phyloP scores from a whole-genome alignment of 371 early-diverging fungal genomes.

The Mortierella sp. region DNA sequence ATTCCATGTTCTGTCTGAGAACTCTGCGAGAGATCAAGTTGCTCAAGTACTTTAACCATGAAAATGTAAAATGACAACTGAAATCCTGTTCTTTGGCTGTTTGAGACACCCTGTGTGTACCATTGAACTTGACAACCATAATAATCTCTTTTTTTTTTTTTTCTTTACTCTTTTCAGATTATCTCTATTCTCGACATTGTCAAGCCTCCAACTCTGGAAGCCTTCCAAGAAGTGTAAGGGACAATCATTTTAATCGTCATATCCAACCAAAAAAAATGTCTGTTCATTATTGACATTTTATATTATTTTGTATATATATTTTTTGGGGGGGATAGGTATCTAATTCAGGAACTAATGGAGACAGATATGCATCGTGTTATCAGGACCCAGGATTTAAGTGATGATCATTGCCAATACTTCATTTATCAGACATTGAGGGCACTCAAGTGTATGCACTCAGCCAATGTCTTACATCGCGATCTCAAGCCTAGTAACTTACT shows the following conservation, averaged over 20 bases:
- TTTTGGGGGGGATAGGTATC: slow-evolving; percentile 56
- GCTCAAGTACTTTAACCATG: slow-evolving; percentile 89
- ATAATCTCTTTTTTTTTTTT: not conserved
- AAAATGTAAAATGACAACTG: slow-evolving; percentile 67
- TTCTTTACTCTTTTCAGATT: slow-evolving; percentile 67
- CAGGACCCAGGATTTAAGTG: slow-evolving; percentile 96
- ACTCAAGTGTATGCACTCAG: slow-evolving; percentile 98
- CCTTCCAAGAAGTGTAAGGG: slow-evolving; percentile 89
- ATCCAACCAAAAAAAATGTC: not conserved
- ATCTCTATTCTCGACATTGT: slow-evolving; percentile 93
- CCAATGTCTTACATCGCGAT: slow-evolving; percentile 97
- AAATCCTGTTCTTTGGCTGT: too few species aligned
- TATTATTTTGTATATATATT: not conserved
- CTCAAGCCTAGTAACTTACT: slow-evolving; percentile 97
- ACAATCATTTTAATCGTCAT: not conserved
- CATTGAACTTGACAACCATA: too few species aligned
- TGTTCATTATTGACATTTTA: not conserved
- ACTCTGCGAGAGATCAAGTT: slow-evolving; percentile 92
- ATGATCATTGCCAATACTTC: slow-evolving; percentile 98
- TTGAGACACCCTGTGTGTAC: too few species aligned
- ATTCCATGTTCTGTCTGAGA: slow-evolving; percentile 89
- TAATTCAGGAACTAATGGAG: slow-evolving; percentile 95
- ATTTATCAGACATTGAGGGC: slow-evolving; percentile 97
- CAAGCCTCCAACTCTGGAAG: slow-evolving; percentile 76
- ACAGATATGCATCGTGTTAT: slow-evolving; percentile 99